These are phyloP conservation scores for Colletotrichum navitas DNA, from an alignment of 2,329 filamentous ascomycete genomes.

Conservation along the genomic window DNA sequence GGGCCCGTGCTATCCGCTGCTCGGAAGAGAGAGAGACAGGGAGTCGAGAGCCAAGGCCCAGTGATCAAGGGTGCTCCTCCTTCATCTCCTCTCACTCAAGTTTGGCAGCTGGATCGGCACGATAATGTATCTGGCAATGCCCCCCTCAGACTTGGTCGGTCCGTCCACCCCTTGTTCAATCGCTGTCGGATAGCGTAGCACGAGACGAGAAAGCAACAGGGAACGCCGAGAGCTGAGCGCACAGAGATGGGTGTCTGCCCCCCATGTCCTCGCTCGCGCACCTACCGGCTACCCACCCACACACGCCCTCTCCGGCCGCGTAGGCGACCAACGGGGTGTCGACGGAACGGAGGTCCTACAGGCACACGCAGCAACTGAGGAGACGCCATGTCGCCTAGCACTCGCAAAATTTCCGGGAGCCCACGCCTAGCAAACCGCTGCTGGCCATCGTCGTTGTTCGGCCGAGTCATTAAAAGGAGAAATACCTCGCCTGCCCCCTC, in stretches of 20 bases:
- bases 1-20: conserved; percentile 3
- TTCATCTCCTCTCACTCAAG: neutral
- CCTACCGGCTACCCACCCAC: conserved; percentile 15
- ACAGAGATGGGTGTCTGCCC: conserved; percentile 10
- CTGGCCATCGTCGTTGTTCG: conserved; percentile 14
- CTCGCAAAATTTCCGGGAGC: conserved; percentile 33
- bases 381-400: conserved; percentile 34
- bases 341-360: conserved; percentile 19
- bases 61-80: neutral
- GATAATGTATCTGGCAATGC: neutral
- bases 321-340: conserved; percentile 20
- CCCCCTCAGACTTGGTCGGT: neutral
- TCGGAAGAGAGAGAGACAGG: neutral
- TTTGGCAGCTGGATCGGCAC: conserved; percentile 12
- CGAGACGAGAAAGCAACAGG: conserved; percentile 4
- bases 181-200: neutral
- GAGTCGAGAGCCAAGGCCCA: neutral
- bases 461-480: conserved; percentile 36
- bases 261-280: conserved; percentile 25
- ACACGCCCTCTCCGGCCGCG: conserved; percentile 10
- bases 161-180: neutral
- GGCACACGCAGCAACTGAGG: conserved; percentile 22
- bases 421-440: conserved; percentile 22
- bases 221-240: conserved; percentile 17
- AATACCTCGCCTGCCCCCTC: conserved; percentile 40